Conservation (phyloP, 495 filamentous ascomycete species). For the Beverwykella pulmonaria region DNA sequence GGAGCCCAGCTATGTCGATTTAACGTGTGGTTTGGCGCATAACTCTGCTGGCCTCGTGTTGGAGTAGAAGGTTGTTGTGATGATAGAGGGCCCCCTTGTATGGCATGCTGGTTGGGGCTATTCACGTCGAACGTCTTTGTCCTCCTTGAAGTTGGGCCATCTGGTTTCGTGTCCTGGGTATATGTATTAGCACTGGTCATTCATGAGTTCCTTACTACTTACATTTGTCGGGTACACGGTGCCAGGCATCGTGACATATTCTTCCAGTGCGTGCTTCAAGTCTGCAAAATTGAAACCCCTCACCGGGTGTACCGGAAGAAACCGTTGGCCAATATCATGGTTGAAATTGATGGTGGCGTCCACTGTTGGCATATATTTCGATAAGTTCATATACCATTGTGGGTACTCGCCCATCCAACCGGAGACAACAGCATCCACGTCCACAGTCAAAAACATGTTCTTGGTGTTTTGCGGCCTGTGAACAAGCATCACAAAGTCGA, state of each 20-base stretch:
- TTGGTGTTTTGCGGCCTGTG: slow-evolving; percentile 28
- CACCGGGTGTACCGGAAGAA: slow-evolving; percentile 17
- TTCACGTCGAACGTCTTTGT: slow-evolving; percentile 5
- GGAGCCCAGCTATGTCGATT: slow-evolving; percentile 27
- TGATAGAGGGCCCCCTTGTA: background rate
- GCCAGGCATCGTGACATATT: slow-evolving; percentile 36
- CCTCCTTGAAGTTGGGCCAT: background rate
- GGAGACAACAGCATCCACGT: slow-evolving; percentile 28
- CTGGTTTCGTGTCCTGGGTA: background rate
- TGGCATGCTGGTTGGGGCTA: background rate
- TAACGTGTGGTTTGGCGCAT: background rate
- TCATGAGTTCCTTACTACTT: background rate
- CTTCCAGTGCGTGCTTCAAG: slow-evolving; percentile 24
- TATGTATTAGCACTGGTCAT: no score
- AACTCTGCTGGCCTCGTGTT: background rate
- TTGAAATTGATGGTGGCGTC: slow-evolving; percentile 23
- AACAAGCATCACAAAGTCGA: slow-evolving; percentile 57
- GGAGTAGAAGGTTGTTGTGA: slow-evolving; percentile 5
- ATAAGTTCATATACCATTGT: slow-evolving; percentile 31
- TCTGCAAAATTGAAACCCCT: slow-evolving; percentile 37
- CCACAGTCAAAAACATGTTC: slow-evolving; percentile 27
- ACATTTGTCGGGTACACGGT: slow-evolving; percentile 35
- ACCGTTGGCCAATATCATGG: slow-evolving; percentile 32
- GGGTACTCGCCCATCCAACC: slow-evolving; percentile 33
- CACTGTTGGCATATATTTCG: slow-evolving; percentile 24